Conservation (phyloP, 1,284 basidiomycete species). For the Puccinia novopanici region DNA sequence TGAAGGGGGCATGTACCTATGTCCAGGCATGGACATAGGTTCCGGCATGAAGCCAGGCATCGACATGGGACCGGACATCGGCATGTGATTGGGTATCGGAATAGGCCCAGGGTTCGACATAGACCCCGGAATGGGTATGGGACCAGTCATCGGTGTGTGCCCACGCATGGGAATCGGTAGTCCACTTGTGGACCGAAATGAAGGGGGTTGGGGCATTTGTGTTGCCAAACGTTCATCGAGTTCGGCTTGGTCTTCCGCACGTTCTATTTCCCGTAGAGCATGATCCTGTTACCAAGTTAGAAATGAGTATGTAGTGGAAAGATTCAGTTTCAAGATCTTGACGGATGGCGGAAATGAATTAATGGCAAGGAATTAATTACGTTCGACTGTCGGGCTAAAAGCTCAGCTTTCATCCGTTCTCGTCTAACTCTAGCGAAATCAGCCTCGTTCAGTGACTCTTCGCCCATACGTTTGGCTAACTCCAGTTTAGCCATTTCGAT, state of each 20-base stretch:
- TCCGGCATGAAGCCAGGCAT: slow-evolving; percentile 30
- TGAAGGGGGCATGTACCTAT: slow-evolving; percentile 10
- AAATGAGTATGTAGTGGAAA: background rate
- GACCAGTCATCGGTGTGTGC: slow-evolving; percentile 17
- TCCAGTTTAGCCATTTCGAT: slow-evolving; percentile 49
- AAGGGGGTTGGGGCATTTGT: slow-evolving; percentile 24
- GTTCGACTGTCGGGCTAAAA: slow-evolving; percentile 39
- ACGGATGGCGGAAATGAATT: no score
- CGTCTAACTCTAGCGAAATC: slow-evolving; percentile 48
- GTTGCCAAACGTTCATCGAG: slow-evolving; percentile 12
- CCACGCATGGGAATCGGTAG: slow-evolving; percentile 8
- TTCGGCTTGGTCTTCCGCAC: slow-evolving; percentile 1
- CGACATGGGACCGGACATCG: slow-evolving; percentile 20
- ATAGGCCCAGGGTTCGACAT: slow-evolving; percentile 12
- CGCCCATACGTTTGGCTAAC: slow-evolving; percentile 47
- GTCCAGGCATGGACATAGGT: slow-evolving; percentile 34
- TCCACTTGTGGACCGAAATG: background rate
- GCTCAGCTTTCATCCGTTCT: slow-evolving; percentile 48
- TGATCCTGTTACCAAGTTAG: slow-evolving; percentile 35
- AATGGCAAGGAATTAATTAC: slow-evolving; percentile 16
- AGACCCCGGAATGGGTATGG: slow-evolving; percentile 20
- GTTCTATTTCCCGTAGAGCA: slow-evolving; percentile 24
- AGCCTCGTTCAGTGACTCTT: slow-evolving; percentile 47
- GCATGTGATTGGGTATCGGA: slow-evolving; percentile 21
- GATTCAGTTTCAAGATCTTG: background rate